Base-by-base conservation (phyloP, 371 early-diverging fungal species). In the Vairimorpha necatrix region DNA sequence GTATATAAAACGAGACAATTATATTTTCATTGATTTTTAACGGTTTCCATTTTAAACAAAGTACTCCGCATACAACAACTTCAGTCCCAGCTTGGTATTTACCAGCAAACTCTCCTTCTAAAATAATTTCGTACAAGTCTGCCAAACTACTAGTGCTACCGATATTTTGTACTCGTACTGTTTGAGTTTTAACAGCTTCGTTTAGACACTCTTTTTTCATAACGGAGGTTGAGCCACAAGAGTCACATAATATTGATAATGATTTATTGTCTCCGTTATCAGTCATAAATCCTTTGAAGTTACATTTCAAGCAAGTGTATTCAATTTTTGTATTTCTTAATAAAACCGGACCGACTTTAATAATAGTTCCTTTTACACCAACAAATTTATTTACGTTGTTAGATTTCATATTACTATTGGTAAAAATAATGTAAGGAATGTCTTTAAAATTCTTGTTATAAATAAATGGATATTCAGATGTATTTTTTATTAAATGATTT, bases 51-150 rank as follows among this genome's bases (percentile, higher is more conserved):
- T 68, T 69, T 3, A 81, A 30, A 33, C 36, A 38, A 2, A 84
- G 75, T 1, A 72, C 50, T 0, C 85, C 85, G 33, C 78, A 58
- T 22, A 80, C 74, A 16, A 75, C 18, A 20, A 84, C 22, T 32
- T 80, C 69, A 46, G 82, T 77, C 32, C 85, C 83, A 13, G 83
- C 81, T 22, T 50, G 22, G 50, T 77, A 84, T 14, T 68, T 78
- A 9, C 82, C 78, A 56, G 80, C 72, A 20, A 61, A 42, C 18
- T 65, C 60, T 24, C 77, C 78, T 53, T 80, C 80, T 32, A 84
- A 39, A 56, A 65, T 50, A 0, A 84, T 66, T 61, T 78, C 80
- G 38, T 79, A 46, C 28, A 80, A 81, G 33, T 80, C 77, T 3
- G 81, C 67, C 54, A 83, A 68, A 4, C 65, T 53, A 50, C 34